Evolutionary conservation across 306 rosid genomes (phyloP).

Genomic region (Fragaria nilgerrensis): DNA sequence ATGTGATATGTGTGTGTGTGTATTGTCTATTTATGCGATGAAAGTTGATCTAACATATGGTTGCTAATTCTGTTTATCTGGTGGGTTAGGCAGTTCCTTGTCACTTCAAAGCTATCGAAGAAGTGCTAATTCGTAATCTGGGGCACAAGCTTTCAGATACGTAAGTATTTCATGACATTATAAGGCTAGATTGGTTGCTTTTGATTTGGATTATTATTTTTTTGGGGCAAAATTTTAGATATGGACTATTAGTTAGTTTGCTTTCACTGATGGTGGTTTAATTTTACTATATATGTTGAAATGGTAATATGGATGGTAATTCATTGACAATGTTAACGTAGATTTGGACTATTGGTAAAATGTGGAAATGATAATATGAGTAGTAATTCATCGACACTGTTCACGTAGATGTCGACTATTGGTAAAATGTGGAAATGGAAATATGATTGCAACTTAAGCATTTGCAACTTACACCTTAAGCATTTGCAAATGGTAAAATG

Average conservation of each 20-base stretch:
- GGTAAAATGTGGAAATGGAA: not conserved
- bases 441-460: no score
- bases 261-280: not conserved
- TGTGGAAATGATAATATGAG: not conserved
- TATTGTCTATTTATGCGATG: not conserved
- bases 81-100: constrained; percentile 72
- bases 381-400: not conserved
- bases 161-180: constrained; percentile 40
- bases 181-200: not conserved
- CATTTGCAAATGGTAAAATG: no score
- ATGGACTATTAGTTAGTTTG: not conserved
- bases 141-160: constrained; percentile 60
- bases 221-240: not conserved
- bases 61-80: constrained; percentile 31
- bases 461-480: no score
- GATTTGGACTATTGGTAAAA: no score
- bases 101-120: constrained; percentile 54
- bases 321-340: not conserved
- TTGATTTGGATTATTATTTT: not conserved
- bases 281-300: not conserved
- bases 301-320: not conserved
- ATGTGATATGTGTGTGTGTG: not conserved
- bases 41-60: constrained; percentile 15
- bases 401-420: not conserved
- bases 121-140: constrained; percentile 51